Base-by-base conservation (phyloP, 192 early-diverging fungal species). In the Coemansia sp. region DNA sequence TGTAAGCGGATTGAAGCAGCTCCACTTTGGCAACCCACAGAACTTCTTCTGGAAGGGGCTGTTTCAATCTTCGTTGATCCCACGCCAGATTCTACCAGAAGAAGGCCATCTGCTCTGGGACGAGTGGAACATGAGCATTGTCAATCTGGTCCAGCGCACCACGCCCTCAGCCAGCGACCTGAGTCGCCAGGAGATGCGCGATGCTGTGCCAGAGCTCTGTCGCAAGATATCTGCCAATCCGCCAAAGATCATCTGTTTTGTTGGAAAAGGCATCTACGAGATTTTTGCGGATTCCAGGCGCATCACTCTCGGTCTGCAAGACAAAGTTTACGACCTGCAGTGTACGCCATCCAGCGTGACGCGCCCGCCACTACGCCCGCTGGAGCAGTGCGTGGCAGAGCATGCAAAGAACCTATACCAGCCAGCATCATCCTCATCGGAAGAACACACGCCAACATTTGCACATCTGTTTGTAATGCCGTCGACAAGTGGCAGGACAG, bases 31-130 rank as follows among this genome's bases (percentile, higher is more conserved):
- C 17, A 85, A 86, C 56, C 87, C 87, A 5, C 85, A 81, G 8
- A 92, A 92, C 66, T 89, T 85, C 59, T 90, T 92, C 77, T 92
- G 89, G 88, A 82, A 83, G 6, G 90, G 90, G 24, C 67, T 92
- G 36, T 86, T 70, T 22, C 83, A 88, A 54, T 85, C 87, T 46
- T 87, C 82, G 69, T 81, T 89, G 24, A 81, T 86, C 25, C 78
- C 84, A 10, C 71, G 85, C 25, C 30, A 42, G 39, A 31, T 92
- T 6, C 69, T 63, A 19, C 87, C 80, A 17, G 59, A 83, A 51
- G 78, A 90, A 22, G 90, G 89, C 64, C 46, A 65, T 11, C 61
- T 58, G 33, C 70, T 90, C 52, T 75, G 78, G 3, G 59, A 61
- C 11, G 52, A 67, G 19, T 86, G 79, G 70, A 78, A 80, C 59